Base-by-base conservation (phyloP, 23 red algal genomes). In the Gracilaria gracilis region DNA sequence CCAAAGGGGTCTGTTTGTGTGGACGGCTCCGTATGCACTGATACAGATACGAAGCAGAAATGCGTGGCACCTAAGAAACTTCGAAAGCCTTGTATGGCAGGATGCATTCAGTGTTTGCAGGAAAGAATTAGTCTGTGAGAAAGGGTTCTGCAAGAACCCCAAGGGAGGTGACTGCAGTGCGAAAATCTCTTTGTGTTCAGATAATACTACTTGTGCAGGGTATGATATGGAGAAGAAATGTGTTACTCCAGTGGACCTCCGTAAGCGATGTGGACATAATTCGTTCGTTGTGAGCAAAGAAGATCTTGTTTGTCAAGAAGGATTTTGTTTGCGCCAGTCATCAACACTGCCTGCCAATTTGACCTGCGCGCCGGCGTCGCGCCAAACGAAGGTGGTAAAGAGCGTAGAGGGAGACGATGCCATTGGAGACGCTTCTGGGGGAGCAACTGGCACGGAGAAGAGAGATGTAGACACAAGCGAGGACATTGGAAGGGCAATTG, bases 341-440 rank as follows among this genome's bases (percentile, higher is more conserved):
- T 95, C 85, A 44, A 95, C 89, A 34, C 51, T 67, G 39, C 93
- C 93, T 31, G 93, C 93, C 39, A 95, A 35, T 27, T 35, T 46
- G 21, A 88, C 93, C 44, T 44, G 25, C 9, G 75, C 91, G 47
- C 91, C 91, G 34, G 49, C 21, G 50, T 87, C 83, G 40, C 83
- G 70, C 91, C 91, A 94, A 23, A 94, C 51, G 67, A 94, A 94
- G 20, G 91, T 94, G 35, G 91, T 86, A 24, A 94, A 71, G 3
- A 94, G 55, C 6, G 35, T 32, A 34, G 79, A 36, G 62, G 66
- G 38, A 11, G 75, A 72, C 21, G 89, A 53, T 31, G 35, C 47
- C 0, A 21, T 33, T 0, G 69, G 47, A 28, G 77, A 34, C 5
- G 81, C 44, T 0, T 58, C 21, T 21, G 89, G 76, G 2, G 80